Base-by-base conservation (phyloP, 2,329 filamentous ascomycete species). In the Alternaria infectoria region DNA sequence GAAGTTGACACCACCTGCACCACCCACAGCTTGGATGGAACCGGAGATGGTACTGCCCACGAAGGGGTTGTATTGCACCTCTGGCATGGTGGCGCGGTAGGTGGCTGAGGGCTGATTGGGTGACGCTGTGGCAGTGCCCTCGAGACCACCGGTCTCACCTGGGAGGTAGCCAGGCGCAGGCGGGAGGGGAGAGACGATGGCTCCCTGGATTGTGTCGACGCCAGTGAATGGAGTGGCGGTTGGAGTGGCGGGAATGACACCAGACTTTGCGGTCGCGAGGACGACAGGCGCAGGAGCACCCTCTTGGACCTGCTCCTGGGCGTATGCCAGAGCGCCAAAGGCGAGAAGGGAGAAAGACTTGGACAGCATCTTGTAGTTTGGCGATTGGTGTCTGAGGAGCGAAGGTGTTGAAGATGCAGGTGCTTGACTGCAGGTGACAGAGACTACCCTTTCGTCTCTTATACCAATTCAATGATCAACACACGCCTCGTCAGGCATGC, bases 1-100 rank as follows among this genome's bases (percentile, higher is more conserved):
- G 60, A 83, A 79, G 36, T 73, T 69, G 12, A 80, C 77, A 32
- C 78, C 81, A 15, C 71, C 54, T 5, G 76, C 61, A 6, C 67
- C 67, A 9, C 75, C 74, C 19, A 73, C 71, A 45, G 77, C 74
- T 26, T 72, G 59, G 7, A 82, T 62, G 28, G 69, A 73, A 19
- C 80, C 80, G 12, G 70, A 69, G 15, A 81, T 62, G 4, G 47
- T 52, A 25, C 40, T 67, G 52, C 63, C 66, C 43, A 74, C 65
- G 15, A 67, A 65, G 1, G 64, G 64, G 62, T 74, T 71, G 62
- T 72, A 74, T 62, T 69, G 71, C 10, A 46, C 66, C 43, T 61
- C 50, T 2, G 73, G 71, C 1, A 75, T 60, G 3, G 65, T 65
- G n/a, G 72, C 72, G n/a, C 63, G 62, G 58, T 73, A 75, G 13